These are phyloP conservation scores for Myrmaecium sp. DNA, from an alignment of 2,329 filamentous ascomycete species.

Conservation along the genomic window DNA sequence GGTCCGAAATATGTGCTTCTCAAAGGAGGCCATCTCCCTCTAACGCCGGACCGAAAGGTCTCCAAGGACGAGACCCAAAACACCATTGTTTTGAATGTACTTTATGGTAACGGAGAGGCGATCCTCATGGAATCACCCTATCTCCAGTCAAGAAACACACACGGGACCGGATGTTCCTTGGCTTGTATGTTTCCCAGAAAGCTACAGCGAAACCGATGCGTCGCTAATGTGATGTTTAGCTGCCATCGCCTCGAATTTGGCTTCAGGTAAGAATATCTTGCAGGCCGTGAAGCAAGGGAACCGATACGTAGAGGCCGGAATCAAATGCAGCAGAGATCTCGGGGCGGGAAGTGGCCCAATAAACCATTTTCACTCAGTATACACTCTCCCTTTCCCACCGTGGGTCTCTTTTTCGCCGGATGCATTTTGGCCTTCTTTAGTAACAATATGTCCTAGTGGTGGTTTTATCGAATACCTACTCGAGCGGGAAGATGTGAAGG, in stretches of 20 bases:
- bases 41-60: constrained; percentile 44
- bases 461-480: constrained; percentile 74
- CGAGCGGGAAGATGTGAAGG: constrained; percentile 53
- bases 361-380: constrained; percentile 62
- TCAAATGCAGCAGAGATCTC: constrained; percentile 44
- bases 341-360: constrained; percentile 56
- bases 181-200: constrained; percentile 58
- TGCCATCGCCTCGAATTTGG: constrained; percentile 58
- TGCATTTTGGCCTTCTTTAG: constrained; percentile 1
- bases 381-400: constrained; percentile 51
- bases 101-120: constrained; percentile 45
- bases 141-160: constrained; percentile 61
- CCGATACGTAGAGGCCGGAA: constrained; percentile 55
- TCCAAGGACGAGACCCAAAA: constrained; percentile 43
- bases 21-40: constrained; percentile 81
- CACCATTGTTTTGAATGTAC: constrained; percentile 57
- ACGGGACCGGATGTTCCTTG: constrained; percentile 87
- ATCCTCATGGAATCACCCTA: constrained; percentile 54
- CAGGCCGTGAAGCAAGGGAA: constrained; percentile 51
- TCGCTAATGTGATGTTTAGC: constrained; percentile 27
- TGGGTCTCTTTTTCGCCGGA: constrained; percentile 21
- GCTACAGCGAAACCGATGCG: background rate
- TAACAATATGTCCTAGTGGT: constrained; percentile 26
- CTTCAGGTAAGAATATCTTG: constrained; percentile 39
- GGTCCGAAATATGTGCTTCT: constrained; percentile 69